Percentiles rank a stretch among this genome's conserved stretches.
Evolutionary conservation across 306 rosid genomes (phyloP).

Genomic region (Macrotyloma uniflorum): DNA sequence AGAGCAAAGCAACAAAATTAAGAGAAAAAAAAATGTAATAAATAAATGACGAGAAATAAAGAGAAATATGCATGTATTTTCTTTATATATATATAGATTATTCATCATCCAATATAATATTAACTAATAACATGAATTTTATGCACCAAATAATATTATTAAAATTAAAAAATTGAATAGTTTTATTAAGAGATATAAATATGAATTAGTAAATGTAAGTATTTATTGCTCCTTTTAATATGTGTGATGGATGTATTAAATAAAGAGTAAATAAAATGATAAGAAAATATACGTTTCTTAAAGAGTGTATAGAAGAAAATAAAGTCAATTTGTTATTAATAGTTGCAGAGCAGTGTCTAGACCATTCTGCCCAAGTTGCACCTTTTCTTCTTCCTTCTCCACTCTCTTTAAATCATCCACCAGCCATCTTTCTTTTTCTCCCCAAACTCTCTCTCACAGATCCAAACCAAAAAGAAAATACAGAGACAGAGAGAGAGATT

Average conservation of each 20-base stretch:
- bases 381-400: slow-evolving; percentile 41
- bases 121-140: too few species aligned
- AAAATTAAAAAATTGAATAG: too few species aligned
- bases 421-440: slow-evolving; percentile 34
- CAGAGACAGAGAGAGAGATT: slow-evolving; percentile 1
- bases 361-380: slow-evolving; percentile 49
- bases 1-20: not conserved
- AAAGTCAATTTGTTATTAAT: slow-evolving; percentile 46
- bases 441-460: slow-evolving; percentile 31
- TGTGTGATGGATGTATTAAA: not conserved
- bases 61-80: too few species aligned
- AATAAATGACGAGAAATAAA: not conserved
- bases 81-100: too few species aligned
- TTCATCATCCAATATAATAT: too few species aligned
- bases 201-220: not conserved
- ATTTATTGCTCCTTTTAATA: not conserved
- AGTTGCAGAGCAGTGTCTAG: slow-evolving; percentile 25
- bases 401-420: slow-evolving; percentile 57
- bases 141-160: too few species aligned
- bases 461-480: slow-evolving; percentile 37
- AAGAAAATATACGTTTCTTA: not conserved
- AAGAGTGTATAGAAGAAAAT: slow-evolving; percentile 30
- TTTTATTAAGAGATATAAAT: too few species aligned
- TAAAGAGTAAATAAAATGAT: not conserved
- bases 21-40: not conserved